These are phyloP conservation scores for Arthrobotrys entomopaga DNA, from an alignment of 2,329 filamentous ascomycete species.

Conservation along the genomic window DNA sequence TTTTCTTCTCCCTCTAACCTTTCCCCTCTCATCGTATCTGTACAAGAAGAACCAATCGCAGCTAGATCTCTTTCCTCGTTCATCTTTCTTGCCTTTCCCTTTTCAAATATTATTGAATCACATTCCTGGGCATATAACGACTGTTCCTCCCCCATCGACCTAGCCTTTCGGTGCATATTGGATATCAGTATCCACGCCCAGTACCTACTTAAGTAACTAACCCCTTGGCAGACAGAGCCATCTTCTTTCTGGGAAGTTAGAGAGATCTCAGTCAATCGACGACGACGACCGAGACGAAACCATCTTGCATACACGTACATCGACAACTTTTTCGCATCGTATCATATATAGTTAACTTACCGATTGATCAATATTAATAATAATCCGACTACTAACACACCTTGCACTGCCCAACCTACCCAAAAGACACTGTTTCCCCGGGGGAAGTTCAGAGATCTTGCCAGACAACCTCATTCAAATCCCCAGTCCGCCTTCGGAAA, in stretches of 20 bases:
- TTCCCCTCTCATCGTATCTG: conserved; percentile 20
- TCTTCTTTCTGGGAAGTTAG: too few species aligned
- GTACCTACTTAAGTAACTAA: too few species aligned
- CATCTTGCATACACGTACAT: conserved; percentile 15
- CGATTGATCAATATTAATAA: too few species aligned
- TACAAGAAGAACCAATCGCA: conserved; percentile 8
- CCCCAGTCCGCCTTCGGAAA: conserved; percentile 49
- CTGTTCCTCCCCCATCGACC: conserved; percentile 1
- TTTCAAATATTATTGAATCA: conserved; percentile 27
- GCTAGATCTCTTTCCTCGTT: not conserved
- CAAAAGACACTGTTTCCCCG: too few species aligned
- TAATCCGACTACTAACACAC: too few species aligned
- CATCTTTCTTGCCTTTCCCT: conserved; percentile 9
- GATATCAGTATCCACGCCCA: too few species aligned
- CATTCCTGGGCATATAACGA: conserved; percentile 22
- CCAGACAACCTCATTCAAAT: conserved; percentile 34
- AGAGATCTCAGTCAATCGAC: not conserved
- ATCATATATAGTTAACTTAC: too few species aligned
- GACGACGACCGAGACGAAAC: not conserved
- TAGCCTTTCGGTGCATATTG: not conserved
- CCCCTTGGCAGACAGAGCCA: too few species aligned
- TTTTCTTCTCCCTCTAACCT: not conserved
- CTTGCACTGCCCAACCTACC: not conserved
- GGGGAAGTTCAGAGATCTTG: conserved; percentile 16
- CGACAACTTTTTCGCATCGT: not conserved